These are phyloP conservation scores for Termitomyces sp. DNA, from an alignment of 768 basidiomycete species.

Conservation along the genomic window DNA sequence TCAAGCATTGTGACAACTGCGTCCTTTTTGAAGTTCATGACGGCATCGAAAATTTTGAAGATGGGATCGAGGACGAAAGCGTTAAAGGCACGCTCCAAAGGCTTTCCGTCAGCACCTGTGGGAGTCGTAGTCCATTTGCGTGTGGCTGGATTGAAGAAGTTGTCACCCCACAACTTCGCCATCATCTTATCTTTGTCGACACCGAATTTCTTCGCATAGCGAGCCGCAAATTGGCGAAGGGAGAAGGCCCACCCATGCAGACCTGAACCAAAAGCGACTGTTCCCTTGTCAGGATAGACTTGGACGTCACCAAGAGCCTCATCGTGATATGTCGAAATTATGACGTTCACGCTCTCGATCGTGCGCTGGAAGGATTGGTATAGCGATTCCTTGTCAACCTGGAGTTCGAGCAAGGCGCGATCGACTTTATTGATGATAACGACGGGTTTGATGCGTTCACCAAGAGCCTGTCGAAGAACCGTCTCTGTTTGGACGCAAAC, in stretches of 20 bases:
- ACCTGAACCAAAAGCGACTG: slow-evolving; percentile 98
- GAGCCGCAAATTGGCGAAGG: slow-evolving; percentile 90
- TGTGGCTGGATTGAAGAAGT: slow-evolving; percentile 96
- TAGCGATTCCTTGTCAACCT: slow-evolving; percentile 93
- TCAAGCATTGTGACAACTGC: slow-evolving; percentile 77
- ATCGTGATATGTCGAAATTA: slow-evolving; percentile 97
- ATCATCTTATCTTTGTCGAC: slow-evolving; percentile 99
- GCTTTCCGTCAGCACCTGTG: slow-evolving; percentile 74
- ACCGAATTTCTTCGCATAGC: slow-evolving; percentile 98
- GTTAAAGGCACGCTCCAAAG: slow-evolving; percentile 98
- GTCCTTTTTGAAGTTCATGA: slow-evolving; percentile 99
- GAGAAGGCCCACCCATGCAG: slow-evolving; percentile 99
- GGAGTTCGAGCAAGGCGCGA: slow-evolving; percentile 97
- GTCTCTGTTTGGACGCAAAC: slow-evolving; percentile 99
- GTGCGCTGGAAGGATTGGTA: slow-evolving; percentile 98
- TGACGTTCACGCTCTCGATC: slow-evolving; percentile 96
- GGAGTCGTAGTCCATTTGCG: slow-evolving; percentile 91
- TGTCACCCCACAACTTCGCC: slow-evolving; percentile 97
- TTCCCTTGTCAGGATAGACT: slow-evolving; percentile 97
- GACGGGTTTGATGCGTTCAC: slow-evolving; percentile 99
- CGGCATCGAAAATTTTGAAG: slow-evolving; percentile 95
- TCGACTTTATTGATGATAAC: slow-evolving; percentile 99
- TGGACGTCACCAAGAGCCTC: slow-evolving; percentile 93
- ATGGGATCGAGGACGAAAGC: slow-evolving; percentile 98
- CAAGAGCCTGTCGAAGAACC: slow-evolving; percentile 93